Conservation (phyloP, 257 asterid species). For the Solanum lycopersicoides region DNA sequence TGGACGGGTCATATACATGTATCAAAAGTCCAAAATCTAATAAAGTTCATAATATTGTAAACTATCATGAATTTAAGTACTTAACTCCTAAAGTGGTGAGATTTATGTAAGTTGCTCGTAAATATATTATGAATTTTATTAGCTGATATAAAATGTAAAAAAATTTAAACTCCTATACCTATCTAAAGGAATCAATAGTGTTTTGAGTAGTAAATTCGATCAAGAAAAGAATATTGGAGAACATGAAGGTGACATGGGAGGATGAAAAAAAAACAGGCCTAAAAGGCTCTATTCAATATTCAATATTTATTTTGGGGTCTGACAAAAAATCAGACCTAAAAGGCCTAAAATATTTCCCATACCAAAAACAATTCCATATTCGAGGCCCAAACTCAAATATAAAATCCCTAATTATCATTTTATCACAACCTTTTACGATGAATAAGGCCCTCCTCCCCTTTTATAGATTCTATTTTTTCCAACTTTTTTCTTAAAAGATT, state of each 20-base stretch:
- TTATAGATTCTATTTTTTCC: conserved; percentile 21
- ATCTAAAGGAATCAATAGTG: background rate
- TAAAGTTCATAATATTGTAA: background rate
- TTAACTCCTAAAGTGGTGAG: background rate
- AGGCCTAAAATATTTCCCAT: too few species aligned
- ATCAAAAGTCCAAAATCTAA: background rate
- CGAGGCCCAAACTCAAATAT: background rate
- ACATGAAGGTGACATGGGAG: conserved; percentile 23
- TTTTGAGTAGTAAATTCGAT: background rate
- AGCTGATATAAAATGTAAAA: background rate
- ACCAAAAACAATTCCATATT: background rate
- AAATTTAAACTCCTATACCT: background rate
- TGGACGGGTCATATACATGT: background rate
- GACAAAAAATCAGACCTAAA: too few species aligned
- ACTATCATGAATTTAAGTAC: too few species aligned
- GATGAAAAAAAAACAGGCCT: conserved; percentile 2
- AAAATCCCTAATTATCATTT: background rate
- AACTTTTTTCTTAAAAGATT: background rate
- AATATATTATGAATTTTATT: background rate
- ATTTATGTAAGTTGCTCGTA: background rate
- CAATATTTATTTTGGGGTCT: background rate
- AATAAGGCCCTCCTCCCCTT: background rate
- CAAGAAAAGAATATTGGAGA: background rate
- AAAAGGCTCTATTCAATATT: background rate
- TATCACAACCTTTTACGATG: background rate